Percentiles rank a stretch among this genome's conserved stretches.
phyloP scores from a whole-genome alignment of 768 basidiomycete genomes.

The Lactarius pseudohatsudake region DNA sequence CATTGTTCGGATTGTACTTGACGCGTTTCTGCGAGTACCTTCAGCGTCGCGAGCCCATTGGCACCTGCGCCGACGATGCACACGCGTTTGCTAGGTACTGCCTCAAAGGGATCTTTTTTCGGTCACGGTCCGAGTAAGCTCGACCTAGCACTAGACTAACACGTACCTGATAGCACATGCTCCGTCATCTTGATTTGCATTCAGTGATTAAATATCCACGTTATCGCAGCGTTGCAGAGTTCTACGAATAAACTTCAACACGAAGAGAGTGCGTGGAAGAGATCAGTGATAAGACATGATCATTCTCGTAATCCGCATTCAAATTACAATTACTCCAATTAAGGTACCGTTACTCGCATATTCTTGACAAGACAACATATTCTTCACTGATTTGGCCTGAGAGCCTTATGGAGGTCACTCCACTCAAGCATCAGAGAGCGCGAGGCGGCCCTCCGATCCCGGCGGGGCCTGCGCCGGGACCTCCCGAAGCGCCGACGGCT shows the following conservation, averaged over 20 bases:
- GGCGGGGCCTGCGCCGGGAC: neutral
- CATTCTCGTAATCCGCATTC: neutral
- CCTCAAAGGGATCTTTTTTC: slow-evolving; percentile 1
- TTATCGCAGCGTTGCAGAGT: neutral
- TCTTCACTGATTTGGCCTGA: neutral
- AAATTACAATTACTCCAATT: neutral
- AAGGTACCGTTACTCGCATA: too few species aligned
- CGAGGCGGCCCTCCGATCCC: neutral
- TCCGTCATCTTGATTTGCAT: slow-evolving; percentile 8
- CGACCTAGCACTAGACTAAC: neutral
- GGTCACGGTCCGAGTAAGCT: neutral
- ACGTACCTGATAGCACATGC: slow-evolving; percentile 11
- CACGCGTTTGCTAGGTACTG: slow-evolving; percentile 41
- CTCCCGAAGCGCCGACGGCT: neutral
- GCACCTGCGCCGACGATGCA: slow-evolving; percentile 77
- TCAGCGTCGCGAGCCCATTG: slow-evolving; percentile 70
- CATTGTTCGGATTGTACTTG: slow-evolving; percentile 61
- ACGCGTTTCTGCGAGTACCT: slow-evolving; percentile 57
- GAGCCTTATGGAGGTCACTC: neutral
- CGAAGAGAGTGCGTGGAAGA: neutral
- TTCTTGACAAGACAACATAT: too few species aligned
- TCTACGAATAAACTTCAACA: neutral
- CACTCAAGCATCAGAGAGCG: neutral
- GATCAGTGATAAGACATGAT: neutral
- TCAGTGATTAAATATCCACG: neutral